phyloP scores from a whole-genome alignment of 1,284 basidiomycete genomes.

The Irpex lacteus region DNA sequence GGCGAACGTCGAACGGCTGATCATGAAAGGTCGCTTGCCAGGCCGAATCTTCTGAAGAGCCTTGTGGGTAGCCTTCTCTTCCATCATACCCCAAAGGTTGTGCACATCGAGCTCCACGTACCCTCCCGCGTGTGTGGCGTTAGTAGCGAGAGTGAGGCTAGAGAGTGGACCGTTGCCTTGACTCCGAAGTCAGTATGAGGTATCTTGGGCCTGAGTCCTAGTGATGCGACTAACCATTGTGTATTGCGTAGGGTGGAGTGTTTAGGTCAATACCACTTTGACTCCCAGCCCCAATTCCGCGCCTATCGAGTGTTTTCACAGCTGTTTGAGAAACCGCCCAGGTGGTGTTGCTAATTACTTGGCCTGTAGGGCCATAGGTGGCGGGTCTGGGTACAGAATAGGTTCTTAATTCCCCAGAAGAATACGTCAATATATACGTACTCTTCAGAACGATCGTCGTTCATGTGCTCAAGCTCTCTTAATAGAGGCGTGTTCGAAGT shows the following conservation, averaged over 20 bases:
- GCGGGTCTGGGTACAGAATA: constrained; percentile 24
- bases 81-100: constrained; percentile 67
- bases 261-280: constrained; percentile 49
- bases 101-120: constrained; percentile 59
- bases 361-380: constrained; percentile 66
- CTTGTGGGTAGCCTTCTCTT: constrained; percentile 57
- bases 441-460: constrained; percentile 63
- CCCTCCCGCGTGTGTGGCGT: constrained; percentile 57
- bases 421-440: constrained; percentile 22
- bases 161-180: constrained; percentile 47
- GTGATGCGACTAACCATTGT: constrained; percentile 49
- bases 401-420: no score
- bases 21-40: constrained; percentile 61
- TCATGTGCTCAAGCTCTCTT: constrained; percentile 46
- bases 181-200: not conserved
- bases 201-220: not conserved
- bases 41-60: constrained; percentile 50
- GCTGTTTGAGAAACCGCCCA: constrained; percentile 44
- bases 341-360: constrained; percentile 68
- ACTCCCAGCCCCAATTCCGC: constrained; percentile 45
- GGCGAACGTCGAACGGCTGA: constrained; percentile 65
- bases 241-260: constrained; percentile 65
- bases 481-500: constrained; percentile 45
- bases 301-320: constrained; percentile 21
- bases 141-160: constrained; percentile 52